These are phyloP conservation scores for Fusarium compactum DNA, from an alignment of 2,329 filamentous ascomycete genomes.

Conservation along the genomic window DNA sequence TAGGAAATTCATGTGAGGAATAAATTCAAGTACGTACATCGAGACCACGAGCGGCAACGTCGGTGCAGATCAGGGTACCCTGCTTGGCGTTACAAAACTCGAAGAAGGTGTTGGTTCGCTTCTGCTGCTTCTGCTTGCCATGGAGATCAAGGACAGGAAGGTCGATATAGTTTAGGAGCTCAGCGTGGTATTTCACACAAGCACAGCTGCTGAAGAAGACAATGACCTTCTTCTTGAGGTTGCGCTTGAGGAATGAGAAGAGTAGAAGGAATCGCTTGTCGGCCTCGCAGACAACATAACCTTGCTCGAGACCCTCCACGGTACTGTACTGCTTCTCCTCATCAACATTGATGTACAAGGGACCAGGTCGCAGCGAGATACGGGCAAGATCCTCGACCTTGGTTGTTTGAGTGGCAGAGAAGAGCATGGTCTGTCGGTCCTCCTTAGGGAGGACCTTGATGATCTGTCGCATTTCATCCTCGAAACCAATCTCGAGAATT, in stretches of 20 bases:
- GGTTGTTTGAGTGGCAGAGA: conserved; percentile 97
- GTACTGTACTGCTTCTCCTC: conserved; percentile 90
- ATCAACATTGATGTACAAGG: conserved; percentile 97
- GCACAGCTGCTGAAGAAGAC: conserved; percentile 95
- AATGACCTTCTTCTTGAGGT: conserved; percentile 96
- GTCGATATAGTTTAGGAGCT: conserved; percentile 98
- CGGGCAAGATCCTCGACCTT: conserved; percentile 97
- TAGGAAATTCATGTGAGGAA: not conserved
- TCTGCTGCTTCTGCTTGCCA: conserved; percentile 98
- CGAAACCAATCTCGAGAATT: conserved; percentile 96
- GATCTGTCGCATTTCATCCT: conserved; percentile 97
- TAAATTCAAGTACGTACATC: conserved; percentile 68
- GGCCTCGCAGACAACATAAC: conserved; percentile 92
- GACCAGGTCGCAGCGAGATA: conserved; percentile 90
- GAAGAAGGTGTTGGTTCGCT: conserved; percentile 98
- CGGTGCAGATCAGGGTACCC: conserved; percentile 93
- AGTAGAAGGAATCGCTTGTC: conserved; percentile 94
- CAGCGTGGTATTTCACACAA: conserved; percentile 94
- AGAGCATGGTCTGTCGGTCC: conserved; percentile 95
- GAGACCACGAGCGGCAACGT: conserved; percentile 93
- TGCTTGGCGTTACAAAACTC: conserved; percentile 84
- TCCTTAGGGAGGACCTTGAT: conserved; percentile 92
- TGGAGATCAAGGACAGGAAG: conserved; percentile 87
- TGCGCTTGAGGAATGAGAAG: conserved; percentile 91
- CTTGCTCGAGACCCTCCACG: conserved; percentile 93